Base-by-base conservation (phyloP, 495 filamentous ascomycete species). In the Neurospora sp. region DNA sequence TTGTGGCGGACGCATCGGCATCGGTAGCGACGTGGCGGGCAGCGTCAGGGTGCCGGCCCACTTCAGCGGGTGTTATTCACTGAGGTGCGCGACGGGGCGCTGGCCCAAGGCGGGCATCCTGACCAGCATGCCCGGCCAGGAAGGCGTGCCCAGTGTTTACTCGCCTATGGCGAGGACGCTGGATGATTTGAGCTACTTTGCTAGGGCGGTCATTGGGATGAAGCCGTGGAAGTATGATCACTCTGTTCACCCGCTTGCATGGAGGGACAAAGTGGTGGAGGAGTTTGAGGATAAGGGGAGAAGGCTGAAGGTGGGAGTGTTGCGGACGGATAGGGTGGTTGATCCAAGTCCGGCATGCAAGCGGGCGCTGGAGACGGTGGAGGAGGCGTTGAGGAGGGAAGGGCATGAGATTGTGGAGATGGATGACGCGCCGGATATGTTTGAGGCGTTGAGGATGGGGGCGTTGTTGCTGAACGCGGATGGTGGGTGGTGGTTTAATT, bases 111-210 rank as follows among this genome's bases (percentile, higher is more conserved):
- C 85, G 45, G 96, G 95, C 7, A 91, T 93, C 74, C 84, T 86
- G 44, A 97, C 96, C 3, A 94, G 92, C 74, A 98, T 98, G 95
- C 89, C 92, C 0, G 95, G 95, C 0, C 95, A 99, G 80, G 95
- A 99, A 80, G 95, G 94, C 4, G 89, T 99, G 40, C 87, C 92
- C 3, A 93, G 90, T 77, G 92, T 97, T 31, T 98, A 94, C 80
- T 95, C 92, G 70, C 95, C 95, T 4, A 98, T 99, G 96, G 87
- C 96, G 12, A 87, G 94, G 72, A 97, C 96, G 2, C 81, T 98
- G 77, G 88, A 87, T 48, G 95, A 99, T 78, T 82, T 99, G 41
- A 86, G 85, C 17, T 97, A 96, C 81, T 97, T 99, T 79, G 89
- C 92, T n/a, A 87, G 87, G 48, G 87, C 89, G 31, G 82, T 97